These are phyloP conservation scores for Groenewaldozyma salmanticensis DNA, from an alignment of 805 yeast species.

Conservation along the genomic window DNA sequence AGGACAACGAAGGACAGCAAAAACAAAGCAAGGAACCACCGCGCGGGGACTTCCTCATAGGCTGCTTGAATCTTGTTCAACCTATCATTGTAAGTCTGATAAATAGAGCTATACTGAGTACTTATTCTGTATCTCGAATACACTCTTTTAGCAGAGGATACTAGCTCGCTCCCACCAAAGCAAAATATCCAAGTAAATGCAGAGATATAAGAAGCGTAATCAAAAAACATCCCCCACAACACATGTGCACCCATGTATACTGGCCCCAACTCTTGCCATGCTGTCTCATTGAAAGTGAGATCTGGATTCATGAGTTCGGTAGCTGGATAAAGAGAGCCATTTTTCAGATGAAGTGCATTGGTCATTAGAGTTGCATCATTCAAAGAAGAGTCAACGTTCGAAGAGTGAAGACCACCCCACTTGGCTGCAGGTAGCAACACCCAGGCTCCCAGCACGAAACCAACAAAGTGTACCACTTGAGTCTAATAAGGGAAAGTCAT, in stretches of 20 bases:
- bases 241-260: conserved; percentile 8
- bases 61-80: conserved; percentile 8
- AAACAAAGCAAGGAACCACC: conserved; percentile 7
- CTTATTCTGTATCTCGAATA: conserved; percentile 2
- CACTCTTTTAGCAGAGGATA: conserved; percentile 5
- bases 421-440: conserved; percentile 9
- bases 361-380: conserved; percentile 5
- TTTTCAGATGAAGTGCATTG: conserved; percentile 5
- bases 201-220: conserved; percentile 8
- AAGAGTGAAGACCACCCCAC: conserved; percentile 7
- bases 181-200: conserved; percentile 7
- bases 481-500: conserved; percentile 12
- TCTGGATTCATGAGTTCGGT: conserved; percentile 7
- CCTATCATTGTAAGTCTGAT: conserved; percentile 6
- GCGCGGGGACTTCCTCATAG: conserved; percentile 5
- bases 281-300: conserved; percentile 8
- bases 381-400: not conserved
- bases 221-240: conserved; percentile 11
- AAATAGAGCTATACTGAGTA: not conserved
- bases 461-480: conserved; percentile 8
- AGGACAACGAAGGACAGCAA: conserved; percentile 4
- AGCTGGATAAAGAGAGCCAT: conserved; percentile 9
- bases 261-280: conserved; percentile 8
- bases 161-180: conserved; percentile 7
- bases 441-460: conserved; percentile 11